Evolutionary conservation across 202 grass and related monocot species (phyloP), one percentile per base, ranked within the genome.

Genomic region (Alloteropsis angusta): DNA sequence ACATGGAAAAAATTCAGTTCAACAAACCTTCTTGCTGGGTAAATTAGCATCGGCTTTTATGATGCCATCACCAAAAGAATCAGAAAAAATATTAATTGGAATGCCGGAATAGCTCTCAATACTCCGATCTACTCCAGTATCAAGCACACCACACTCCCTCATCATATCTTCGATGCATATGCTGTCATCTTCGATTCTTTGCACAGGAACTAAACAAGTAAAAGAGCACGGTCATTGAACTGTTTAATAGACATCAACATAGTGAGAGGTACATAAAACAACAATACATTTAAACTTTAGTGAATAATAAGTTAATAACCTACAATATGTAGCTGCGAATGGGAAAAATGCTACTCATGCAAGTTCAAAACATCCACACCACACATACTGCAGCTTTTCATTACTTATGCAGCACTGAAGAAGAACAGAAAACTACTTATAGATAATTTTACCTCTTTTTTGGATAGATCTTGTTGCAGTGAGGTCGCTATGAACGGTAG

Each of bases 161-260:
- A 99, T 81, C 80, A 85, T 95, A 67, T 95, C 96, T 80, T 99
- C 92, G 5, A 99, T 85, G 84, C 86, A 93, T 89, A 89, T 75
- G 65, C 44, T 47, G 49, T 88, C 84, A 64, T 85, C 83, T 69
- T 95, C 83, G 26, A 83, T 83, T 89, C 90, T 95, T 91, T 84
- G 81, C 65, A 87, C 71, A 26, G 65, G 44, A 76, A 78, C 88
- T 90, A 77, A 74, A 87, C 19, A 75, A 72, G 41, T 5, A 77
- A 73, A 78, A 61, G 28, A 26, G 42, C 8, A 6, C 37, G 60
- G 25, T 50, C 50, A 25, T 43, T 3, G 7, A 63, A 66, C 22
- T 14, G 1, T 59, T 74, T 49, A 63, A 28, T 71, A 72, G 9
- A 86, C 15, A 79, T 32, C 18, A 43, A 76, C 48, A 56, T 35